Percentiles rank a stretch among this genome's conserved stretches.
Evolutionary conservation across 1,139 yeast species (phyloP).

Genomic region (Magnusiomyces suaveolens): DNA sequence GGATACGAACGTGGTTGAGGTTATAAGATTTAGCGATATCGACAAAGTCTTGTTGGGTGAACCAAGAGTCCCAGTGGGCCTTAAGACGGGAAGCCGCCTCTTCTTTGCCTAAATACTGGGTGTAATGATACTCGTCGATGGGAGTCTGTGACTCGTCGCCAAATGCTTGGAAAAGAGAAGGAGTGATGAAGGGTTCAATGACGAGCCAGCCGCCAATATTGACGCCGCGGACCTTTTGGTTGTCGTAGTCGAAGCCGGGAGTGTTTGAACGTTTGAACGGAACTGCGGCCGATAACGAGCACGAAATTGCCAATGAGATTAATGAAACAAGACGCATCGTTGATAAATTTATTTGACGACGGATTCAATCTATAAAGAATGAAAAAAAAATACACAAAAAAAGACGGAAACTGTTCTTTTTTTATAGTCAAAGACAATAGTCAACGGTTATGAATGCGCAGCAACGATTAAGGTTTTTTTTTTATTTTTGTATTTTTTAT

Average conservation of each 20-base stretch:
- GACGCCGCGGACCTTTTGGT: constrained; percentile 58
- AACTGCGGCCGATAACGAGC: not conserved
- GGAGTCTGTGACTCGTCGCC: constrained; percentile 44
- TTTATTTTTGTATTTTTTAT: no score
- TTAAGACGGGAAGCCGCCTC: constrained; percentile 45
- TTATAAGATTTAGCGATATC: constrained; percentile 52
- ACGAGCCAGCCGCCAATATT: constrained; percentile 92
- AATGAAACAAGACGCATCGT: no score
- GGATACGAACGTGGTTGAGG: constrained; percentile 78
- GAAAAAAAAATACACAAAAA: no score
- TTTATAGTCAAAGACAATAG: not conserved
- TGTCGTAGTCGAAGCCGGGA: constrained; percentile 38
- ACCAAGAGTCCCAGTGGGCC: constrained; percentile 74
- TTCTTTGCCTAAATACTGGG: constrained; percentile 52
- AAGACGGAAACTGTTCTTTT: no score
- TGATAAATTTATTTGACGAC: no score
- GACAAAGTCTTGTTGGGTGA: constrained; percentile 61
- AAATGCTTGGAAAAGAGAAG: constrained; percentile 58
- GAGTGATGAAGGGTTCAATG: constrained; percentile 73
- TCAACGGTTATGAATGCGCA: no score
- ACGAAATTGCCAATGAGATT: no score
- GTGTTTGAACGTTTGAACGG: not conserved
- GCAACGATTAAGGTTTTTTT: no score
- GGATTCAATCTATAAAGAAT: no score
- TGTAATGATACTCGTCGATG: constrained; percentile 75